phyloP scores from a whole-genome alignment of 106 monocot species.

The Chionographis japonica region DNA sequence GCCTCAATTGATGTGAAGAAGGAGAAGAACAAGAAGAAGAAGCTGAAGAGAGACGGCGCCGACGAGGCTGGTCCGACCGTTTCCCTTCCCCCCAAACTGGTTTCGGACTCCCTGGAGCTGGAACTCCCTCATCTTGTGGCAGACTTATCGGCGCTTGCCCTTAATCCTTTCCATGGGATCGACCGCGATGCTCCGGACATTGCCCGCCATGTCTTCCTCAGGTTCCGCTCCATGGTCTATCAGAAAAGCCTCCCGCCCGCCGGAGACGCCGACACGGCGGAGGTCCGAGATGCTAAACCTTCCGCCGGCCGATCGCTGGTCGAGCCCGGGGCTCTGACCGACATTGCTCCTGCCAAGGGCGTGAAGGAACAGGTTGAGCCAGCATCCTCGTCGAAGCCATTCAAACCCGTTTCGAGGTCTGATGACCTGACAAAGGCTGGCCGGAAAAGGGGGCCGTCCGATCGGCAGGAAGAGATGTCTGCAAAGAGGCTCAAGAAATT shows the following conservation, averaged over 20 bases:
- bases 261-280: neutral
- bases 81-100: too few species aligned
- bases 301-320: too few species aligned
- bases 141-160: slow-evolving; percentile 41
- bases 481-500: slow-evolving; percentile 53
- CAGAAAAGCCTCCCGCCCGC: slow-evolving; percentile 22
- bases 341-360: slow-evolving; percentile 4
- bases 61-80: too few species aligned
- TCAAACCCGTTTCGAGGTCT: neutral
- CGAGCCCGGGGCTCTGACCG: neutral
- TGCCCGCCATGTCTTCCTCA: slow-evolving; percentile 26
- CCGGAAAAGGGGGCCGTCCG: slow-evolving; percentile 42
- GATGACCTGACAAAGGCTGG: slow-evolving; percentile 29
- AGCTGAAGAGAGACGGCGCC: neutral
- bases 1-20: too few species aligned
- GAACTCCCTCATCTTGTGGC: slow-evolving; percentile 6
- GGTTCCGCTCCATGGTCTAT: slow-evolving; percentile 44
- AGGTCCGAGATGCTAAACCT: too few species aligned
- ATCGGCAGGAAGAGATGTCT: slow-evolving; percentile 40
- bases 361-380: neutral
- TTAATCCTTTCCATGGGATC: slow-evolving; percentile 44
- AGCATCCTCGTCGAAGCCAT: neutral
- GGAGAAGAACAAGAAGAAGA: neutral
- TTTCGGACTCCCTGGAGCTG: too few species aligned
- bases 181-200: slow-evolving; percentile 24